Base-by-base conservation (phyloP, 345 rosid genomes). In the Melastoma malabathricum region DNA sequence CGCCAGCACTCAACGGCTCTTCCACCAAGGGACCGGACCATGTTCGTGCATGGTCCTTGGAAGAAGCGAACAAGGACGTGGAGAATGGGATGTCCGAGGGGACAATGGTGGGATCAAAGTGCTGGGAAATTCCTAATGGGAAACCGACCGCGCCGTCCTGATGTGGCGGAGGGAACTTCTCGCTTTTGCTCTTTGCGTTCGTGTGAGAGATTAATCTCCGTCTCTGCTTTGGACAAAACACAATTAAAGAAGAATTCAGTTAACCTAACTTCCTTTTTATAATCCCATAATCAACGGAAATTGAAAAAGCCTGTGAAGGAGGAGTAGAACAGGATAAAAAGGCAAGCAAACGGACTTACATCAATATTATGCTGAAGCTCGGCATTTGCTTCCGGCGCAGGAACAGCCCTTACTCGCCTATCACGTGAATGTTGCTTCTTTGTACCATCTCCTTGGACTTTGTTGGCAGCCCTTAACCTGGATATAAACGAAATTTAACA, bases 151-250 rank as follows among this genome's bases (percentile, higher is more conserved):
- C 90, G 58, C 80, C 96, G 43, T 90, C 96, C 69, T 78, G 86
- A 69, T 86, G 98, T 1, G 96, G 94, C 62, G 96, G 98, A 3
- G 96, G 96, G 55, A 90, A 90, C 70, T 82, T 90, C 82, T 84
- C 96, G 41, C 98, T 90, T 72, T 77, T 90, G 77, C 94, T 83
- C 72, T 75, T 79, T 0, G 76, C 83, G 65, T 75, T 75, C 61
- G 73, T 65, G 52, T 81, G 78, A 46, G 79, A 63, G 52, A 58
- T 57, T 12, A 57, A 62, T 68, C 85, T 69, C 79, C 77, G 73
- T 54, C 72, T 74, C 89, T 82, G 76, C 51, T 31, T 31, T 31
- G 7, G 38, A 31, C 38, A 31, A 31, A 31, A 31, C 38, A 31
- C 38, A 9, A 31, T 31, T 5, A 31, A 31, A 22, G 25, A 22